These are phyloP conservation scores for Clarireedia monteithiana DNA, from an alignment of 2,329 filamentous ascomycete genomes.

Conservation along the genomic window DNA sequence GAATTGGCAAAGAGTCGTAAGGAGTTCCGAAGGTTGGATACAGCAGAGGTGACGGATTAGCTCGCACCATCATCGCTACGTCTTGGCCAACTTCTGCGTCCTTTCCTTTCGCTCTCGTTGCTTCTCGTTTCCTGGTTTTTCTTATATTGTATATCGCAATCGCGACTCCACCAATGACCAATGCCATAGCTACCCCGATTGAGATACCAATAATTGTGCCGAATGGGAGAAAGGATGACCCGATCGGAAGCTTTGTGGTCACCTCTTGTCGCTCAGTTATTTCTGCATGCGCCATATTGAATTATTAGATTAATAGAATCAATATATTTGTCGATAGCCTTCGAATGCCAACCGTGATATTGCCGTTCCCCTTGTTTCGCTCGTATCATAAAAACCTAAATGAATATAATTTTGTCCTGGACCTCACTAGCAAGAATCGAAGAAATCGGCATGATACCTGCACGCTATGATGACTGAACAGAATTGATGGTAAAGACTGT, in stretches of 20 bases:
- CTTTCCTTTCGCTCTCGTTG: not conserved
- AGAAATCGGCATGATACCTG: not conserved
- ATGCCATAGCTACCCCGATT: not conserved
- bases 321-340: not conserved
- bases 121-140: not conserved
- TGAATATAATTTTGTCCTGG: not conserved
- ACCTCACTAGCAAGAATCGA: not conserved
- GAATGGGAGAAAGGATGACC: not conserved
- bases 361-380: not conserved
- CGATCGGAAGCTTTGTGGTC: not conserved
- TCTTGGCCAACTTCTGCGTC: not conserved
- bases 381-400: not conserved
- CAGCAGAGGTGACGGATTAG: not conserved
- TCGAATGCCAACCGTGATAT: not conserved
- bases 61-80: not conserved
- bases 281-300: conserved; percentile 1
- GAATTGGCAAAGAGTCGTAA: conserved; percentile 1
- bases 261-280: not conserved
- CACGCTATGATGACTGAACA: not conserved
- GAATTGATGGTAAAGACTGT: not conserved
- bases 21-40: not conserved
- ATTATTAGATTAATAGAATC: not conserved
- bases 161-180: not conserved
- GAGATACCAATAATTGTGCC: conserved; percentile 1
- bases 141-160: not conserved